Evolutionary conservation across 108 stramenopile species (phyloP).

Genomic region (Aurantiochytrium sp.): DNA sequence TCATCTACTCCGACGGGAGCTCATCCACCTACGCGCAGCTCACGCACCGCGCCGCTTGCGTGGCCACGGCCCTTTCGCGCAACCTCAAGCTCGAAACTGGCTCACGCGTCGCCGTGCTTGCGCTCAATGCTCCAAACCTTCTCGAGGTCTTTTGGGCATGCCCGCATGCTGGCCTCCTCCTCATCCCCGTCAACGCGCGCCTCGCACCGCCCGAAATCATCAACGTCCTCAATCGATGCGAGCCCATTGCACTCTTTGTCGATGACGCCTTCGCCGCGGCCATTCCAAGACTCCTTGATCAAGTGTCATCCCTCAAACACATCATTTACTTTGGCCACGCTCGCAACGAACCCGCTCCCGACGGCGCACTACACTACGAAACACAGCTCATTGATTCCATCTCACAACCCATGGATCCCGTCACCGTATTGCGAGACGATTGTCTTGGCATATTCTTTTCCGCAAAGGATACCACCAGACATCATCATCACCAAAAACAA

Average conservation of each 20-base stretch:
- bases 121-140: not conserved
- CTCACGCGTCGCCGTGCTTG: not conserved
- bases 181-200: not conserved
- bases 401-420: not conserved
- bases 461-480: not conserved
- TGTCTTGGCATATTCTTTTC: slow-evolving; percentile 76
- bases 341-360: not conserved
- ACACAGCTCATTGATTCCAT: not conserved
- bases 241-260: not conserved
- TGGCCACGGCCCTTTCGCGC: not conserved
- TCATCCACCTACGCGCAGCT: not conserved
- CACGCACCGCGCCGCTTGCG: not conserved
- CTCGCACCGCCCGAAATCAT: not conserved
- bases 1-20: not conserved
- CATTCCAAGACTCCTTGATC: not conserved
- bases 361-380: not conserved
- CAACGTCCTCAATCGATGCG: not conserved
- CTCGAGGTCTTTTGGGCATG: not conserved
- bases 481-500: slow-evolving; percentile 85
- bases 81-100: not conserved
- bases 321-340: not conserved
- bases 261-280: not conserved
- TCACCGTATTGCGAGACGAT: slow-evolving; percentile 53
- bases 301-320: not conserved
- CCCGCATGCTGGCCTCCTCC: not conserved